These are phyloP conservation scores for Turnera subulata DNA, from an alignment of 345 rosid genomes.

Conservation along the genomic window DNA sequence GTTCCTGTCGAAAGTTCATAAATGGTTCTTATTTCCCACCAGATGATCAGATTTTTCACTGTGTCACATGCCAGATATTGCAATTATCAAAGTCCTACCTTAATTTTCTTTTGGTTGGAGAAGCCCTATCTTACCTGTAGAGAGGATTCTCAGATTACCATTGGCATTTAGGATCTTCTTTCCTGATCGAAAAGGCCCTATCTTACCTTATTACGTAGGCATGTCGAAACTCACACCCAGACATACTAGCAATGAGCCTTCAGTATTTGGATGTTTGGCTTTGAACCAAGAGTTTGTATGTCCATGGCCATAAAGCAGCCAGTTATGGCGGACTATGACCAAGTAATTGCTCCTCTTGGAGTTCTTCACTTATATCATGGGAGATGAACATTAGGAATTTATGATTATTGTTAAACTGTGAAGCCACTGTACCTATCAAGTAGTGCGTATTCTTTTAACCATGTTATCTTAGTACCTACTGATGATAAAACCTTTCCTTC, in stretches of 20 bases:
- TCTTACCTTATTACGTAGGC: too few species aligned
- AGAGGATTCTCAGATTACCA: too few species aligned
- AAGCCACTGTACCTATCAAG: too few species aligned
- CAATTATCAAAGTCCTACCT: background rate
- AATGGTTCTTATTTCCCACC: conserved; percentile 95
- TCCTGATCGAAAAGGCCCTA: background rate
- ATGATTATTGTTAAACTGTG: background rate
- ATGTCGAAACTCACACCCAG: too few species aligned
- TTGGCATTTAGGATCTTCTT: background rate
- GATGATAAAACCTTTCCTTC: conserved; percentile 1
- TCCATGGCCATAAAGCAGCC: too few species aligned
- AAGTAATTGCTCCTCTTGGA: too few species aligned
- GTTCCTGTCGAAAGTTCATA: conserved; percentile 87
- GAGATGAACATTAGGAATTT: background rate
- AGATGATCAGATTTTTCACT: conserved; percentile 69
- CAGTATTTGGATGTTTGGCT: too few species aligned
- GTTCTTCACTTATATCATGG: too few species aligned
- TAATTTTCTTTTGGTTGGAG: conserved; percentile 4
- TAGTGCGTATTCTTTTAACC: background rate
- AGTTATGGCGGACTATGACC: too few species aligned
- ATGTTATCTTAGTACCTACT: conserved; percentile 7
- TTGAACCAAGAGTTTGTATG: too few species aligned
- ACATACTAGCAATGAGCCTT: too few species aligned
- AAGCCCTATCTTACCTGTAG: background rate
- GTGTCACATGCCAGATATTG: conserved; percentile 10